Evolutionary conservation across 2,329 filamentous ascomycete species (phyloP).

Genomic region (Fusarium sacchari): DNA sequence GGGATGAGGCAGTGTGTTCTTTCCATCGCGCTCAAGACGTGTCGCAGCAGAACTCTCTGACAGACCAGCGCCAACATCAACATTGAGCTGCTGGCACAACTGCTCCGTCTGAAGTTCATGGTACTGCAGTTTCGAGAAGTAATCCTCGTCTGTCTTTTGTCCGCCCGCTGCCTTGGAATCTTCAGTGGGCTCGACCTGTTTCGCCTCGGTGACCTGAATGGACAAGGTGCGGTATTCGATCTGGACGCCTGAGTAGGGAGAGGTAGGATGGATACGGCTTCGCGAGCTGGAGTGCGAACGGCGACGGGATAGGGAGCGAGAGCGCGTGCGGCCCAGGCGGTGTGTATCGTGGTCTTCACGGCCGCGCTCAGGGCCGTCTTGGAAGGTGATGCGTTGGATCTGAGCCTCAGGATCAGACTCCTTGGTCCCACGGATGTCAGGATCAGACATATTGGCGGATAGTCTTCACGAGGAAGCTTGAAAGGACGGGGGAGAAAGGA

Average conservation of each 20-base stretch:
- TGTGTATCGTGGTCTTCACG: constrained; percentile 8
- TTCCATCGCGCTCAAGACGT: constrained; percentile 53
- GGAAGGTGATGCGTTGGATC: constrained; percentile 34
- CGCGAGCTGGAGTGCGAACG: constrained; percentile 37
- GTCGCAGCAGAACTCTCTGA: constrained; percentile 47
- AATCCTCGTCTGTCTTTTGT: constrained; percentile 53
- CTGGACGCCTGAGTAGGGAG: constrained; percentile 50
- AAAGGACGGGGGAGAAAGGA: not conserved
- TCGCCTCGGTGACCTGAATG: constrained; percentile 53
- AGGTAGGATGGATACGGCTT: constrained; percentile 44
- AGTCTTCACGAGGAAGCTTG: not conserved
- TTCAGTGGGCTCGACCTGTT: constrained; percentile 37
- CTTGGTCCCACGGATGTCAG: constrained; percentile 25
- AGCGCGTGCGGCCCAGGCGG: constrained; percentile 17
- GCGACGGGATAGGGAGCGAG: constrained; percentile 28
- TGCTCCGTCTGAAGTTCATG: constrained; percentile 50
- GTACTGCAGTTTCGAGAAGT: constrained; percentile 54
- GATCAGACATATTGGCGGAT: constrained; percentile 24
- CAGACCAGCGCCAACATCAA: constrained; percentile 48
- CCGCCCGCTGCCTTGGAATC: constrained; percentile 38
- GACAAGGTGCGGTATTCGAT: constrained; percentile 56
- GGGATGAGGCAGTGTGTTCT: constrained; percentile 53
- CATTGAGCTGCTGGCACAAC: constrained; percentile 54
- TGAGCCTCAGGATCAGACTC: constrained; percentile 32
- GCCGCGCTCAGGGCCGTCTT: constrained; percentile 12